These are phyloP conservation scores for Cenchrus fungigraminus DNA, from an alignment of 176 grass and related monocot species.

Conservation along the genomic window DNA sequence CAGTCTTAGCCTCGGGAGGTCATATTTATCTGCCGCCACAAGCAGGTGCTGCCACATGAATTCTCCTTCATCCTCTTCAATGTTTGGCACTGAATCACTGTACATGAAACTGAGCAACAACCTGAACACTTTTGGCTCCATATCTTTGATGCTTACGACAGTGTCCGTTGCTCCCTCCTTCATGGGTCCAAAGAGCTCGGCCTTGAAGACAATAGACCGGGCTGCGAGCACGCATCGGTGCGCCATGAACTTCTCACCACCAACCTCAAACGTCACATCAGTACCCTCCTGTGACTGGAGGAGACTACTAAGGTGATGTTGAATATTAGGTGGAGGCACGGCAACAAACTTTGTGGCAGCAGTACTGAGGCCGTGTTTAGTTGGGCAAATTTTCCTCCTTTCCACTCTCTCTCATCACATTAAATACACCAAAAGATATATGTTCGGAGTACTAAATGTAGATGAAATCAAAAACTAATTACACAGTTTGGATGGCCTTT, in stretches of 20 bases:
- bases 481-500: no score
- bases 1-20: constrained; percentile 30
- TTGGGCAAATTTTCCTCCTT: no score
- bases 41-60: constrained; percentile 33
- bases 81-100: constrained; percentile 23
- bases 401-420: no score
- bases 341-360: background rate
- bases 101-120: constrained; percentile 25
- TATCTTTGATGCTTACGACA: background rate
- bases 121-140: constrained; percentile 21
- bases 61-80: background rate
- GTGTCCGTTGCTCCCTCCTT: background rate
- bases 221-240: background rate
- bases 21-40: constrained; percentile 50
- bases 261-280: constrained; percentile 22
- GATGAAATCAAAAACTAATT: no score
- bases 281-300: constrained; percentile 15
- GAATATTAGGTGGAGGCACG: constrained; percentile 16
- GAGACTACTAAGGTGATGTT: background rate
- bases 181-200: constrained; percentile 35
- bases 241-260: background rate
- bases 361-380: no score
- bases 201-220: background rate
- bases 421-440: no score
- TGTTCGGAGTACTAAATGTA: no score